phyloP scores from a whole-genome alignment of 179 eudicot genomes.

The Silene vulgaris region DNA sequence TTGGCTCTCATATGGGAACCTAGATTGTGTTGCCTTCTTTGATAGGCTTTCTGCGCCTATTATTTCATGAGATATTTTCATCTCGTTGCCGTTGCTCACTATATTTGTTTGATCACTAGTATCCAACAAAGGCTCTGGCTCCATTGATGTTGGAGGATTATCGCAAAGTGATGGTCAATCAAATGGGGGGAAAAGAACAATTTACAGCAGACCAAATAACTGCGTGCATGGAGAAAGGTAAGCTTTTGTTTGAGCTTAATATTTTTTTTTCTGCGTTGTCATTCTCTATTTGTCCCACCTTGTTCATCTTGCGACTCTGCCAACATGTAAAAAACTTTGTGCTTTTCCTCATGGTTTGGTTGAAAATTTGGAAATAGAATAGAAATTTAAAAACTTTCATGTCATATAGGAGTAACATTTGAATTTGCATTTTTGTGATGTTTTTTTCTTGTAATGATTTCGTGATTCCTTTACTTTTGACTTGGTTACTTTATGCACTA shows the following conservation, averaged over 20 bases:
- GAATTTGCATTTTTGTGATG: too few species aligned
- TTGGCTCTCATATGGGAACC: not conserved
- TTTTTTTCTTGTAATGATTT: too few species aligned
- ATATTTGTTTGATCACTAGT: slow-evolving; percentile 36
- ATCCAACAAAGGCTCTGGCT: slow-evolving; percentile 89
- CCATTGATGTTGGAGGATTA: slow-evolving; percentile 88
- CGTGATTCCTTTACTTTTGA: too few species aligned
- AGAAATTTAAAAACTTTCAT: too few species aligned
- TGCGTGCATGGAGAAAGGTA: slow-evolving; percentile 84
- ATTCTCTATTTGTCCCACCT: too few species aligned
- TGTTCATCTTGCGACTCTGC: too few species aligned
- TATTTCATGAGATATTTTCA: not conserved
- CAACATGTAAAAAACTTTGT: too few species aligned
- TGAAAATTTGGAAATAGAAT: too few species aligned
- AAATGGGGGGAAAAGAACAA: slow-evolving; percentile 78
- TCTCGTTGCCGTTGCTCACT: not conserved
- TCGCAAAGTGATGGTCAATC: slow-evolving; percentile 75
- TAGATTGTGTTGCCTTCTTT: not conserved
- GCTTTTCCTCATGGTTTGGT: too few species aligned
- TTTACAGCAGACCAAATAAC: slow-evolving; percentile 60
- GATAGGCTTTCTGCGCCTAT: not conserved
- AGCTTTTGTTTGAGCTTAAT: not conserved
- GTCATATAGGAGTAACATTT: too few species aligned
- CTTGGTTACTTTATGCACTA: too few species aligned
- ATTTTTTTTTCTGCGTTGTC: not conserved